Evolutionary conservation across 192 early-diverging fungal genomes (phyloP).

Genomic region (Spinellus fusiger): DNA sequence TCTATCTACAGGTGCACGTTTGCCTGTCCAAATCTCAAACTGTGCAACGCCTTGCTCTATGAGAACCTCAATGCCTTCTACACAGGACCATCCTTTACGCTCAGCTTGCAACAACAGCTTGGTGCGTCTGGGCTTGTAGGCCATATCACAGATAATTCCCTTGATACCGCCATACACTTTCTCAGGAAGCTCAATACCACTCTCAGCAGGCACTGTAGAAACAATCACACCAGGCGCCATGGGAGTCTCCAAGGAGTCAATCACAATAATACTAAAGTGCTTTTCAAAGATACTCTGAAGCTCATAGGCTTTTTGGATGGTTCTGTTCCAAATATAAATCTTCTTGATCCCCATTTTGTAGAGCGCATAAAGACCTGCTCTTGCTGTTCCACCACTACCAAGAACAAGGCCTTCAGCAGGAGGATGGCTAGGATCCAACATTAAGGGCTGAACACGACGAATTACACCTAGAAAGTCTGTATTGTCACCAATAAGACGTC

Average conservation of each 20-base stretch:
- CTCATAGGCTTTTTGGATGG: slow-evolving; percentile 59
- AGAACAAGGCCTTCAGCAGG: slow-evolving; percentile 68
- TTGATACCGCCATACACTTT: slow-evolving; percentile 37
- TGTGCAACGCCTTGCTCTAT: slow-evolving; percentile 92
- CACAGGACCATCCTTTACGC: slow-evolving; percentile 53
- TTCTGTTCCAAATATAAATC: slow-evolving; percentile 87
- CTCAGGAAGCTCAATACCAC: slow-evolving; percentile 53
- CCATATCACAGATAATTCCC: slow-evolving; percentile 90
- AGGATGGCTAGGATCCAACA: slow-evolving; percentile 23
- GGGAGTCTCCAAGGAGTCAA: slow-evolving; percentile 36
- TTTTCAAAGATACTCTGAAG: slow-evolving; percentile 56
- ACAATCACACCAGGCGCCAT: slow-evolving; percentile 58
- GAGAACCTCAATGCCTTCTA: slow-evolving; percentile 85
- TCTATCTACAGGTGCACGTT: slow-evolving; percentile 42
- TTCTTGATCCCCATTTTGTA: slow-evolving; percentile 57
- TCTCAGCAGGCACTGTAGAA: slow-evolving; percentile 80
- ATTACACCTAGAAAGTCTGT: slow-evolving; percentile 94
- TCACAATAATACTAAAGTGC: slow-evolving; percentile 43
- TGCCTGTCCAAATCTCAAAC: slow-evolving; percentile 81
- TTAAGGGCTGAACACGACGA: slow-evolving; percentile 47
- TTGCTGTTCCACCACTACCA: slow-evolving; percentile 91
- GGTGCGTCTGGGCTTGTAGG: slow-evolving; percentile 86
- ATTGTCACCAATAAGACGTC: slow-evolving; percentile 78
- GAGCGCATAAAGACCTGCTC: slow-evolving; percentile 87
- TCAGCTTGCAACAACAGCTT: slow-evolving; percentile 63